Conservation (phyloP, 371 early-diverging fungal species). For the Haplosporangium sp. region DNA sequence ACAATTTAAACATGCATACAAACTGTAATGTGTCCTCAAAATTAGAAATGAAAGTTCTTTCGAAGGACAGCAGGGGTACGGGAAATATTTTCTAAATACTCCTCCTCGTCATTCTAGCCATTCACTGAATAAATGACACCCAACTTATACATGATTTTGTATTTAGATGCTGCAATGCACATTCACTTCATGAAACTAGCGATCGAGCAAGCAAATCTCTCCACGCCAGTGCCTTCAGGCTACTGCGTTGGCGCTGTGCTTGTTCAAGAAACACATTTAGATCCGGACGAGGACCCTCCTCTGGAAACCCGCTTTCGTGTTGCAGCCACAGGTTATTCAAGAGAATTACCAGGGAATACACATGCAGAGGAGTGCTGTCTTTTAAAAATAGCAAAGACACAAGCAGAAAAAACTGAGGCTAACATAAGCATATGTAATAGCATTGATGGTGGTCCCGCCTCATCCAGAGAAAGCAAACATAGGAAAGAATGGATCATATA, state of each 20-base stretch:
- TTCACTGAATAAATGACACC: not conserved
- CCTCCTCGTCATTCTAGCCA: no score
- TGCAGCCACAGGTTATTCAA: constrained; percentile 82
- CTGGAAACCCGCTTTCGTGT: constrained; percentile 55
- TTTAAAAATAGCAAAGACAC: constrained; percentile 63
- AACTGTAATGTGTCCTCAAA: not conserved
- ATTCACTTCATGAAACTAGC: constrained; percentile 76
- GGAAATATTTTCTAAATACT: not conserved
- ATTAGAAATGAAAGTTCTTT: constrained; percentile 30
- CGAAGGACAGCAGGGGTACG: constrained; percentile 26
- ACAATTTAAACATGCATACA: constrained; percentile 1
- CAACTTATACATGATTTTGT: not conserved
- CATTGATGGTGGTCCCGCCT: not conserved
- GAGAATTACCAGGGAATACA: constrained; percentile 92
- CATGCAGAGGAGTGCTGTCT: constrained; percentile 92
- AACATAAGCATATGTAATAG: no score
- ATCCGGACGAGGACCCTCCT: constrained; percentile 18
- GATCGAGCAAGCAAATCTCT: constrained; percentile 81
- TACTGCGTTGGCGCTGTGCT: constrained; percentile 95
- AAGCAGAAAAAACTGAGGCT: not conserved
- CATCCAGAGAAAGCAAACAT: not conserved
- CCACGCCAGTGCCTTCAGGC: constrained; percentile 81
- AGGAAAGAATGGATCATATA: constrained; percentile 71
- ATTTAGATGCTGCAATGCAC: constrained; percentile 42
- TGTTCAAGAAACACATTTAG: constrained; percentile 54